Conservation (phyloP, 2,329 filamentous ascomycete genomes). For the Cercospora sp. region DNA sequence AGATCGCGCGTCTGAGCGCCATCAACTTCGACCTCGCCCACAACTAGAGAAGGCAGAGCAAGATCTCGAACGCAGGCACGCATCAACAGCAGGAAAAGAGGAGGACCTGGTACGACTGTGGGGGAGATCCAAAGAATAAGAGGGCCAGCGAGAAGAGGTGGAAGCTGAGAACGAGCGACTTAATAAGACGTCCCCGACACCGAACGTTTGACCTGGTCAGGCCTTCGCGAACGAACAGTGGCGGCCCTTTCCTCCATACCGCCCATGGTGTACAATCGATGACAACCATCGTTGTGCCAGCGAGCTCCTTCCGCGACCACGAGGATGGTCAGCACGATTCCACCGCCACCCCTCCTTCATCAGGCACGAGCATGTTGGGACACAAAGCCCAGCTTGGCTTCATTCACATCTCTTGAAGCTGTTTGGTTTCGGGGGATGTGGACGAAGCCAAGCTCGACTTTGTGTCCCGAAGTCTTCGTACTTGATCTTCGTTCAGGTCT, state of each 20-base stretch:
- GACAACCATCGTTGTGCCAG: background rate
- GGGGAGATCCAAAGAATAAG: background rate
- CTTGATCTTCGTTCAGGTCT: too few species aligned
- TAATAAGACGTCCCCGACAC: background rate
- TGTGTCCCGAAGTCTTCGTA: background rate
- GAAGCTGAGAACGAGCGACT: slow-evolving; percentile 3
- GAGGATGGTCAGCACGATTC: background rate
- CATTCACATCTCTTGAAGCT: background rate
- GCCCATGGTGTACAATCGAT: background rate
- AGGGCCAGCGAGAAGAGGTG: background rate
- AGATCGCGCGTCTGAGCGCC: background rate
- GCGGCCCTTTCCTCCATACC: background rate
- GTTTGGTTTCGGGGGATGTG: background rate
- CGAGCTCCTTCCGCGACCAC: background rate
- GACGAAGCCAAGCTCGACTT: background rate
- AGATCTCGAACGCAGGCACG: slow-evolving; percentile 1
- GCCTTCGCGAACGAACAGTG: background rate
- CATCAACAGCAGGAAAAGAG: background rate
- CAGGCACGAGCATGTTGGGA: background rate
- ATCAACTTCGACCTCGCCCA: background rate
- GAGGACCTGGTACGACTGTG: background rate
- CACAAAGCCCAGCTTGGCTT: background rate
- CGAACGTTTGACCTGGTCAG: background rate
- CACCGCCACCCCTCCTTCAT: background rate
- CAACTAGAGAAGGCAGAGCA: slow-evolving; percentile 1